These are phyloP conservation scores for Coprinellus micaceus DNA, from an alignment of 768 basidiomycete species.

Conservation along the genomic window DNA sequence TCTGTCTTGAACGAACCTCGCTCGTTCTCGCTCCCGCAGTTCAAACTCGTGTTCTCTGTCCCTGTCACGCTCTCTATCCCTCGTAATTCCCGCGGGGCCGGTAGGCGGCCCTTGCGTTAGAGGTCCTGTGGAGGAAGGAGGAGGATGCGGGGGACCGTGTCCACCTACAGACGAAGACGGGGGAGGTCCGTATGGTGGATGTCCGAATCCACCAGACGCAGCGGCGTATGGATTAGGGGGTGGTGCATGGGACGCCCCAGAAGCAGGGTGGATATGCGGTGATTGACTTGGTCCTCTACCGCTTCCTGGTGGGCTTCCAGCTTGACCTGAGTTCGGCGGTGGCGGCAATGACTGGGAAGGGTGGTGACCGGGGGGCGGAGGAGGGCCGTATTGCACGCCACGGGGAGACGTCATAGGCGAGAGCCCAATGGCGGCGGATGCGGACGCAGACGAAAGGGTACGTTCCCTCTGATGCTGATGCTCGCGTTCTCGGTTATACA, in stretches of 20 bases:
- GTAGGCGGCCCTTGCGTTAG: neutral
- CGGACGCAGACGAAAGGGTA: neutral
- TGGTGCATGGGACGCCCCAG: neutral
- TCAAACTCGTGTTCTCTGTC: slow-evolving; percentile 1
- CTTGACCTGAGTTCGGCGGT: neutral
- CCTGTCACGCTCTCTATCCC: neutral
- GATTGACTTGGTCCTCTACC: neutral
- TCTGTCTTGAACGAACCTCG: neutral
- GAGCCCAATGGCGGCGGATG: neutral
- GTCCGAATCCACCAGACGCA: neutral
- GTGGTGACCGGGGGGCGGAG: neutral
- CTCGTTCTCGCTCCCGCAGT: neutral
- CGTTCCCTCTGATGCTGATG: neutral
- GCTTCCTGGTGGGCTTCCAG: neutral
- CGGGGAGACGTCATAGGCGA: neutral
- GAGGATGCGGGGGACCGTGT: neutral
- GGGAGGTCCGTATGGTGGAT: neutral
- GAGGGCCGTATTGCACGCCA: neutral
- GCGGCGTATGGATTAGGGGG: neutral
- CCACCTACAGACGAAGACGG: neutral
- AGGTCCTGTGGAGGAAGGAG: neutral
- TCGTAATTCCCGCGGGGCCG: neutral
- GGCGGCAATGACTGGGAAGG: neutral
- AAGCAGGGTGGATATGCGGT: neutral
- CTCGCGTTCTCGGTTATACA: neutral